Evolutionary conservation across 495 filamentous ascomycete genomes (phyloP).

Genomic region (Podospora sp.): DNA sequence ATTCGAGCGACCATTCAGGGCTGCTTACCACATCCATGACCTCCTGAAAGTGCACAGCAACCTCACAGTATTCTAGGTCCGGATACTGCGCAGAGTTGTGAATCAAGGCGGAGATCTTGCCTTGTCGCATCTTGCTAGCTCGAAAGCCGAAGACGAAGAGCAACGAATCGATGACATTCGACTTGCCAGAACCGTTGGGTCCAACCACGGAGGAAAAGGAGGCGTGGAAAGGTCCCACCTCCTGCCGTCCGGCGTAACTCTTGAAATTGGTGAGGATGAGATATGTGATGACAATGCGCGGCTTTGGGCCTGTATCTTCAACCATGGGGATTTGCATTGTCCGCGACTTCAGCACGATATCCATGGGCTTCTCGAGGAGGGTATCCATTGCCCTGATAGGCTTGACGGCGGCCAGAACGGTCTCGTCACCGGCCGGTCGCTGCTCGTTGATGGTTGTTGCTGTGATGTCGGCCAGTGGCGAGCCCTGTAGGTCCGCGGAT

Average conservation of each 20-base stretch:
- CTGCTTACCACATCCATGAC: slow-evolving; percentile 69
- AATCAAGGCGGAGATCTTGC: slow-evolving; percentile 96
- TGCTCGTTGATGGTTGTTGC: slow-evolving; percentile 62
- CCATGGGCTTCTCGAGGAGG: slow-evolving; percentile 84
- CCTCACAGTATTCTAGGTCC: slow-evolving; percentile 86
- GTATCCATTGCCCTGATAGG: slow-evolving; percentile 74
- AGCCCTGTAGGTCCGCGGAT: slow-evolving; percentile 50
- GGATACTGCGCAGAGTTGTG: slow-evolving; percentile 91
- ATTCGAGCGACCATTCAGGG: not conserved
- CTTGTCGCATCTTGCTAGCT: slow-evolving; percentile 98
- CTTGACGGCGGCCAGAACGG: slow-evolving; percentile 51
- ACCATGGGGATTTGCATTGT: slow-evolving; percentile 64
- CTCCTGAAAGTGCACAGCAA: slow-evolving; percentile 93
- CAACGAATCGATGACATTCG: slow-evolving; percentile 96
- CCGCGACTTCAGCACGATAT: slow-evolving; percentile 89
- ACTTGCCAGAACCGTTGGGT: slow-evolving; percentile 97
- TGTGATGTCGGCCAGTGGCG: slow-evolving; percentile 80
- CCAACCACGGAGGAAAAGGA: slow-evolving; percentile 99
- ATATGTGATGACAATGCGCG: slow-evolving; percentile 88
- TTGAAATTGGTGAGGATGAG: slow-evolving; percentile 94
- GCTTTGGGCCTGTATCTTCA: slow-evolving; percentile 74
- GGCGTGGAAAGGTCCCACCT: slow-evolving; percentile 94
- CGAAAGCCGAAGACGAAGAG: slow-evolving; percentile 98
- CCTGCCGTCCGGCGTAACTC: slow-evolving; percentile 92
- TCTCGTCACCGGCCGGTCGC: slow-evolving; percentile 38